Conservation (phyloP, 768 basidiomycete genomes). For the Lactifluus volemus region DNA sequence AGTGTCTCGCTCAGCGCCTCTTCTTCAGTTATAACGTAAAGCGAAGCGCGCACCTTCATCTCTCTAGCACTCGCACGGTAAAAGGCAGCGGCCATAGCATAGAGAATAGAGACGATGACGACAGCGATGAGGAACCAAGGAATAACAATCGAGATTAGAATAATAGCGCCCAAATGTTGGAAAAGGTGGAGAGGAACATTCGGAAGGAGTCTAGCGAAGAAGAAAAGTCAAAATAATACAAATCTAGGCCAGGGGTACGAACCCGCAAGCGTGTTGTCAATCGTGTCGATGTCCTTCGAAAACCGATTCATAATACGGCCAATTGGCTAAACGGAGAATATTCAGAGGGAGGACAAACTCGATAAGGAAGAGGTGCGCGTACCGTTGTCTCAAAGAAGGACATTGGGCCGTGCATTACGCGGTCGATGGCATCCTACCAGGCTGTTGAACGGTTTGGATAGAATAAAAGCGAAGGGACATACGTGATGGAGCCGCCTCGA, state of each 20-base stretch:
- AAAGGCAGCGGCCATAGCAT: conserved; percentile 66
- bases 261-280: conserved; percentile 67
- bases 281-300: conserved; percentile 77
- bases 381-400: conserved; percentile 85
- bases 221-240: conserved; percentile 1
- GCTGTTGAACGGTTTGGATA: background rate
- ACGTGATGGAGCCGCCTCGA: conserved; percentile 61
- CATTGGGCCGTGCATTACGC: conserved; percentile 81
- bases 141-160: conserved; percentile 66
- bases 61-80: conserved; percentile 84
- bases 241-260: background rate
- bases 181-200: conserved; percentile 57
- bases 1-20: background rate
- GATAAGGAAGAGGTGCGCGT: conserved; percentile 16
- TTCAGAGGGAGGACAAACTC: conserved; percentile 12
- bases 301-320: conserved; percentile 90
- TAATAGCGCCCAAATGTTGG: conserved; percentile 66
- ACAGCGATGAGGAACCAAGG: conserved; percentile 84
- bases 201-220: conserved; percentile 51
- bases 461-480: conserved; percentile 9
- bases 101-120: conserved; percentile 46
- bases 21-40: background rate
- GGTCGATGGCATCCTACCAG: conserved; percentile 46
- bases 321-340: conserved; percentile 42
- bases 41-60: conserved; percentile 45